phyloP scores from a whole-genome alignment of 441 rosid species.

The Eruca vesicaria region DNA sequence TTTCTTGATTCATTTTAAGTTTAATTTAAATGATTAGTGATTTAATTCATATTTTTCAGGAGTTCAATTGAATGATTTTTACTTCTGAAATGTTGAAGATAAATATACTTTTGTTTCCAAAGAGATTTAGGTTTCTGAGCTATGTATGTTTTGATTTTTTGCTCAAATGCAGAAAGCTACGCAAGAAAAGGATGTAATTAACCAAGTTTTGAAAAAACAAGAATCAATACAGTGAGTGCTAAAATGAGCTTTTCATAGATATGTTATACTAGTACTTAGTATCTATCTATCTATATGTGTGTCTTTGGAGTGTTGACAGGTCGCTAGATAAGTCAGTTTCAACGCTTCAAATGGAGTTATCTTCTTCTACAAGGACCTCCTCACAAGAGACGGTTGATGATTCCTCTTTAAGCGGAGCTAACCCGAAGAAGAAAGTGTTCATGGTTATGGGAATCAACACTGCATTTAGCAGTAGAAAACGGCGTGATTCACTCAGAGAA shows the following conservation, averaged over 20 bases:
- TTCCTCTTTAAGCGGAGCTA: slow-evolving; percentile 27
- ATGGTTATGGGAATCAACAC: slow-evolving; percentile 93
- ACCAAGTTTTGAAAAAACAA: slow-evolving; percentile 65
- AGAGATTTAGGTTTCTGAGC: neutral
- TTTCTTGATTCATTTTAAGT: neutral
- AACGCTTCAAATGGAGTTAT: slow-evolving; percentile 59
- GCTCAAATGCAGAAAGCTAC: slow-evolving; percentile 40
- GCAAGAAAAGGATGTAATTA: slow-evolving; percentile 48
- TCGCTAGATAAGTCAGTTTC: slow-evolving; percentile 75
- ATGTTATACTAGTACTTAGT: neutral
- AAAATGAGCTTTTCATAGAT: neutral
- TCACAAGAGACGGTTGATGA: slow-evolving; percentile 46
- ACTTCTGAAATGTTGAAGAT: neutral
- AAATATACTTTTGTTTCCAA: neutral
- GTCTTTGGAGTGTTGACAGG: slow-evolving; percentile 41
- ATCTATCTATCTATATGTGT: neutral
- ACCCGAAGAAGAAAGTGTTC: slow-evolving; percentile 59
- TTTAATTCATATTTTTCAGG: neutral
- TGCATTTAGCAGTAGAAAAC: slow-evolving; percentile 92
- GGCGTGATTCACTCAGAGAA: slow-evolving; percentile 90
- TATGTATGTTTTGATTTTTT: neutral
- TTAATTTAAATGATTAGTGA: neutral
- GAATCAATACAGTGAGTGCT: slow-evolving; percentile 83
- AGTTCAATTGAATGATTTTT: neutral
- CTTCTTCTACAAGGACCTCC: slow-evolving; percentile 56